Percentiles rank a stretch among this genome's conserved stretches.
Evolutionary conservation across 2,329 filamentous ascomycete genomes (phyloP).

Genomic region (Ophiostoma ips): DNA sequence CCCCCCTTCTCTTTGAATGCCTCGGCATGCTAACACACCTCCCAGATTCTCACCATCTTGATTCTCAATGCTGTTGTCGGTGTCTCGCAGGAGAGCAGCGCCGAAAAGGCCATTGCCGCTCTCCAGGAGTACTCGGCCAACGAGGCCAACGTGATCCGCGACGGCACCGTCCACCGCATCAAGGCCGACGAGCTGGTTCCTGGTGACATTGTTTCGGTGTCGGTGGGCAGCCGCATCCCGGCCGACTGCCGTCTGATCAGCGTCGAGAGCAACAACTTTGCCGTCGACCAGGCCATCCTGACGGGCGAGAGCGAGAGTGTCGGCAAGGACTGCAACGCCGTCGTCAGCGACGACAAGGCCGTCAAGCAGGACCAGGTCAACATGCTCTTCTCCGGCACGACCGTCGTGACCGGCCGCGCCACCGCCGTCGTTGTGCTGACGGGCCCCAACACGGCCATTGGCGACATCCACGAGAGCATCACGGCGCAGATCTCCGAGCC

Average conservation of each 20-base stretch:
- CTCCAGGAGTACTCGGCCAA: constrained; percentile 98
- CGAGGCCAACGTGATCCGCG: constrained; percentile 83
- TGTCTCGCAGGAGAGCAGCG: constrained; percentile 96
- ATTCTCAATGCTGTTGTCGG: constrained; percentile 94
- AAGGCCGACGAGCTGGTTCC: constrained; percentile 97
- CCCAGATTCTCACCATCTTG: constrained; percentile 84
- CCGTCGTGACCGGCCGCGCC: constrained; percentile 86
- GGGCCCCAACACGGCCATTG: constrained; percentile 82
- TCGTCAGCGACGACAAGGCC: constrained; percentile 64
- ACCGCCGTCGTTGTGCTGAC: constrained; percentile 84
- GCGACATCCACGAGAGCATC: constrained; percentile 98
- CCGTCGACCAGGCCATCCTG: constrained; percentile 89
- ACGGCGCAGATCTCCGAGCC: constrained; percentile 95
- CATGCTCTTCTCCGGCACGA: constrained; percentile 97
- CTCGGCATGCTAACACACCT: neutral
- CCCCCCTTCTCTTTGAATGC: neutral
- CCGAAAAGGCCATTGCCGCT: constrained; percentile 94
- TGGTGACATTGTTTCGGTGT: constrained; percentile 76
- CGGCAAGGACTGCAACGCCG: constrained; percentile 56
- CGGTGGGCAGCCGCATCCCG: constrained; percentile 85
- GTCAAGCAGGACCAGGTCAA: constrained; percentile 97
- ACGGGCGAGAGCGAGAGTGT: constrained; percentile 98
- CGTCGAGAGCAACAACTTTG: constrained; percentile 95
- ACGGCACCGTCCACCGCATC: constrained; percentile 61
- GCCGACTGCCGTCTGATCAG: constrained; percentile 83